Evolutionary conservation across 768 basidiomycete species (phyloP).

Genomic region (Suillus cothurnatus): DNA sequence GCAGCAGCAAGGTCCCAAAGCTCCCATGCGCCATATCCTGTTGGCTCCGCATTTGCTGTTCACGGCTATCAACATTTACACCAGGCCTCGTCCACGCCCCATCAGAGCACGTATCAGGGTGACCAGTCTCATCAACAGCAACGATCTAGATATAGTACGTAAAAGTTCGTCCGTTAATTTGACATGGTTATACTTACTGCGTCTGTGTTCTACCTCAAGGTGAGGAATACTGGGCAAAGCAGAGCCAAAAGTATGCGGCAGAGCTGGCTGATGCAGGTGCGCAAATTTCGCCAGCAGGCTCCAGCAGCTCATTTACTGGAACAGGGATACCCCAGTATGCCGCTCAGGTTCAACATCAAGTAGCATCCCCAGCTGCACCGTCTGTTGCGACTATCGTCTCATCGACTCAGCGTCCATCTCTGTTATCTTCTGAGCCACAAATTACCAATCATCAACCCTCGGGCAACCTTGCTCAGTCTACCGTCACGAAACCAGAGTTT

Average conservation of each 20-base stretch:
- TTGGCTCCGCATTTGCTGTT: background rate
- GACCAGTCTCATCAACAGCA: background rate
- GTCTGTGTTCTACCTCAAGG: background rate
- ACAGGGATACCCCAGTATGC: background rate
- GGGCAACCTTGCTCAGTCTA: background rate
- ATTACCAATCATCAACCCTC: background rate
- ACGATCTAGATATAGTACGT: background rate
- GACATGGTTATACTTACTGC: background rate
- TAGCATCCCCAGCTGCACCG: background rate
- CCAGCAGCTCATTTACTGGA: background rate
- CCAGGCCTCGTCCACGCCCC: background rate
- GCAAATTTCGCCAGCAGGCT: background rate
- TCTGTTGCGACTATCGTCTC: background rate
- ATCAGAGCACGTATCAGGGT: background rate
- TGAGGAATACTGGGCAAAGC: background rate
- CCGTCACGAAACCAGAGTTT: slow-evolving; percentile 20
- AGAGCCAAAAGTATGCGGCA: slow-evolving; percentile 1
- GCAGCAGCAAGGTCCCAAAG: background rate
- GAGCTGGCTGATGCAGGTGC: background rate
- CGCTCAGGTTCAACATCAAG: background rate
- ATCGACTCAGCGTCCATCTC: background rate
- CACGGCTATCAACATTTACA: background rate
- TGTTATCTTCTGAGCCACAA: background rate
- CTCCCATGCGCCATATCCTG: background rate
- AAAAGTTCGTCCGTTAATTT: background rate